Evolutionary conservation across 768 basidiomycete genomes (phyloP).

Genomic region (Tubosaeta sp.): DNA sequence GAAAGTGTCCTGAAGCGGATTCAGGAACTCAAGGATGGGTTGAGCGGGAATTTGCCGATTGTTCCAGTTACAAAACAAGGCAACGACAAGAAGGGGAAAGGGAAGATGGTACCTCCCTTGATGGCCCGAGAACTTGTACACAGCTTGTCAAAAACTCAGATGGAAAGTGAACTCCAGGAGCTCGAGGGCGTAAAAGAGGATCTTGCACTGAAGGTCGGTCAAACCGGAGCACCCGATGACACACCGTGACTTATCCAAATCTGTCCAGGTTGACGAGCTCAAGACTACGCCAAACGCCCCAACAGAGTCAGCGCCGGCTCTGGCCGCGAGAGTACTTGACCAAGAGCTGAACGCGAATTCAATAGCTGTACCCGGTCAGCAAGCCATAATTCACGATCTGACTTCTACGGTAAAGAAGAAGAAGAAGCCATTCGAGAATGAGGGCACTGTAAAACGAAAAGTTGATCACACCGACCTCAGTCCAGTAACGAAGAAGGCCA

Average conservation of each 20-base stretch:
- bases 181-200: constrained; percentile 72
- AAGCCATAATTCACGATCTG: constrained; percentile 68
- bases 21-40: constrained; percentile 48
- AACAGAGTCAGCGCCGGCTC: constrained; percentile 57
- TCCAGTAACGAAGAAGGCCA: constrained; percentile 57
- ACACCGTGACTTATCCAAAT: not conserved
- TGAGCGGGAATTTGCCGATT: constrained; percentile 31
- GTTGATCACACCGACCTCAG: constrained; percentile 55
- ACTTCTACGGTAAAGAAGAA: constrained; percentile 87
- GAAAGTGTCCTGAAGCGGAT: constrained; percentile 73
- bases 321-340: constrained; percentile 69
- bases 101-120: constrained; percentile 51
- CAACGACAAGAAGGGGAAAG: constrained; percentile 61
- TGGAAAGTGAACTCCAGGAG: constrained; percentile 78
- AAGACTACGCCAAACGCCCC: constrained; percentile 72
- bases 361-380: constrained; percentile 30
- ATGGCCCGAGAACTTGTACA: constrained; percentile 48
- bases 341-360: constrained; percentile 54
- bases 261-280: constrained; percentile 77
- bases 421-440: constrained; percentile 46
- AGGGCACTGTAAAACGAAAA: constrained; percentile 58
- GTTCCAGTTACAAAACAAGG: constrained; percentile 31
- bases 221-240: not conserved
- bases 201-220: constrained; percentile 71
- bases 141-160: constrained; percentile 68